Conservation (phyloP, 2,329 filamentous ascomycete species). For the Neocatenulostroma microsporum region DNA sequence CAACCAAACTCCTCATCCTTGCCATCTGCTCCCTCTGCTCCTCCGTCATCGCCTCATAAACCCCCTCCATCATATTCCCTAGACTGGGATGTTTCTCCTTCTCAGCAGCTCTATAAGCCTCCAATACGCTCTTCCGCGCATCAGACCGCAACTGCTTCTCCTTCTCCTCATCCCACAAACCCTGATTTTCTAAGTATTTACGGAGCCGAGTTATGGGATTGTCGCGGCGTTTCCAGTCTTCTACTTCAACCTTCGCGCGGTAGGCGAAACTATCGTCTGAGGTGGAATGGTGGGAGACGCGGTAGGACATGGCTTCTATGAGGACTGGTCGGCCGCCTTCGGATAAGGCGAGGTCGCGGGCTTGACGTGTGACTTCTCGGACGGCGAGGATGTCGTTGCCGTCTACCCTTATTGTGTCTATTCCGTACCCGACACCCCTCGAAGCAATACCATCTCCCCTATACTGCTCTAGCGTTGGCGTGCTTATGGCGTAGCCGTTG, state of each 20-base stretch:
- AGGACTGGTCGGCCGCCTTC: conserved; percentile 76
- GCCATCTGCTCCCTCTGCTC: conserved; percentile 68
- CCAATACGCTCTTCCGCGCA: conserved; percentile 66
- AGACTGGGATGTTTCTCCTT: conserved; percentile 71
- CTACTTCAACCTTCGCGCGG: conserved; percentile 82
- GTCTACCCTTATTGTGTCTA: conserved; percentile 84
- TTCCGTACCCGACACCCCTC: conserved; percentile 82
- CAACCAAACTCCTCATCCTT: conserved; percentile 67
- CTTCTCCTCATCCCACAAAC: conserved; percentile 74
- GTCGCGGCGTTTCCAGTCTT: conserved; percentile 86
- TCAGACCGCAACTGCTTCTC: conserved; percentile 64
- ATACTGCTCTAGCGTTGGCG: conserved; percentile 83
- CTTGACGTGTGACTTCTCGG: conserved; percentile 67
- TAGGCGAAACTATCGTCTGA: conserved; percentile 97
- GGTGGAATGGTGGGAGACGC: conserved; percentile 95
- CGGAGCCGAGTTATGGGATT: conserved; percentile 78
- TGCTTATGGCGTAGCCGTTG: conserved; percentile 87
- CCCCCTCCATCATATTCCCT: conserved; percentile 68
- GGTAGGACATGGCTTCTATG: conserved; percentile 95
- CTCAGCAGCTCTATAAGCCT: conserved; percentile 77
- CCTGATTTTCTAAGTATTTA: conserved; percentile 82
- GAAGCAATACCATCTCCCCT: conserved; percentile 85
- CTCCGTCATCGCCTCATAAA: conserved; percentile 81
- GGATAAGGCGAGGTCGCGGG: conserved; percentile 67
- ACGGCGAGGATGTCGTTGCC: conserved; percentile 94